Base-by-base conservation (phyloP, 148 eudicot species). In the Amaranthus hypochondriacus region DNA sequence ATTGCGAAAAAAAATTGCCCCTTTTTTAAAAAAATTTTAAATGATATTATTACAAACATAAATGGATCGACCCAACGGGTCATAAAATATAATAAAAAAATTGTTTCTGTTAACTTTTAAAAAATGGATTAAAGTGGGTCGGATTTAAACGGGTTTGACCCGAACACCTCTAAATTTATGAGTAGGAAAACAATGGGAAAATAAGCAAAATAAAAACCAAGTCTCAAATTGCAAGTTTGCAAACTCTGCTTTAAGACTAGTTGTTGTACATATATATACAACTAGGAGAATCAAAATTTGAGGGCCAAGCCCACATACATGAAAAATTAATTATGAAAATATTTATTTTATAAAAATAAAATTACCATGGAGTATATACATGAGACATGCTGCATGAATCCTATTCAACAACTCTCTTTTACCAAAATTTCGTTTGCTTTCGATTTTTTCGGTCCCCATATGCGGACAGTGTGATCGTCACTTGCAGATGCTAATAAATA, bases 401-500 rank as follows among this genome's bases (percentile, higher is more conserved):
- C 68, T 21, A 21, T 50, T 73, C 63, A 49, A 64, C 55, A 58
- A 65, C 48, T n/a, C 13, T 39, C 18, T 11, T 56, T 75, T 44
- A 42, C 68, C 70, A 58, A 75, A 47, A 46, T 48, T 50, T 56
- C 54, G 60, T 64, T 58, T 75, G 78, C 55, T 58, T 55, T 73
- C 12, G 73, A 69, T 57, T 46, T 70, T 48, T 77, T 63, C 46
- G 93, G 85, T 47, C 97, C 97, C 98, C 98, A 94, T 76, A 94
- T 88, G 56, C 98, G 97, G 64, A 94, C 86, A 4, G 97, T 94
- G 39, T 87, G 88, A 83, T 94, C 98, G 72, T 94, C 98, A 69
- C 98, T 92, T 14, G 96, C 98, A 43, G 98, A 94, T 75, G 98
- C 98, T 80, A 94, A 74, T 92, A 94, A 84, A 44, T 83, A 79